Evolutionary conservation across 305 asterid species (phyloP), one percentile per base, ranked within the genome.

Genomic region (Andrographis paniculata): DNA sequence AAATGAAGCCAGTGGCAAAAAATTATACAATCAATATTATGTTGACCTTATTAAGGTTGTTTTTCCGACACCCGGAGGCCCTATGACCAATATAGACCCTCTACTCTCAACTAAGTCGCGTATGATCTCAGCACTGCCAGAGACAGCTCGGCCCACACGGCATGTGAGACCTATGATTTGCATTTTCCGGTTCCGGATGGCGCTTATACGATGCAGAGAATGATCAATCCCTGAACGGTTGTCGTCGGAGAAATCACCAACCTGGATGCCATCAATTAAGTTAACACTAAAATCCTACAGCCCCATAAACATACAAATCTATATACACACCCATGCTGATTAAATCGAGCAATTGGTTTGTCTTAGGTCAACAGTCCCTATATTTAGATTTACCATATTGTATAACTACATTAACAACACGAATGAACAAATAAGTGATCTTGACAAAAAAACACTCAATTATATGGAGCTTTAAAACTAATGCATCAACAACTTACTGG

Each of bases 21-120:
- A 2, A 17, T 28, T 17, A 20, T 33, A 20, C 20, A 22, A 27
- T 58, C 46, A 10, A 45, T 21, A 42, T 1, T 20, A 23, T 36
- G 3, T 20, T 33, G 73, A 84, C 99, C 99, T 87, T 74, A 91
- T 91, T 62, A 91, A 69, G 48, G 99, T 87, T 51, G 99, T 91
- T 72, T 91, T 91, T 64, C 99, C 99, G 49, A 87, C 99, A 48
- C 99, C 99, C 7, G 99, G 99, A 45, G 96, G 96, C 20, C 99
- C 95, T 45, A 91, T 91, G 74, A 91, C 93, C 72, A 87, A 72
- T 50, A 91, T 91, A 58, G 96, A 91, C 31, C 96, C 93, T 37
- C 89, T 89, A 42, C 66, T 80, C 80, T 87, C 95, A 42, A 87
- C 75, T 45, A 91, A 70, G 63, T 91, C 96, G 1, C 93, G 77